Conservation (phyloP, 225 moss, liverwort and hornwort species). For the Pseudisothecium myosuroides region DNA sequence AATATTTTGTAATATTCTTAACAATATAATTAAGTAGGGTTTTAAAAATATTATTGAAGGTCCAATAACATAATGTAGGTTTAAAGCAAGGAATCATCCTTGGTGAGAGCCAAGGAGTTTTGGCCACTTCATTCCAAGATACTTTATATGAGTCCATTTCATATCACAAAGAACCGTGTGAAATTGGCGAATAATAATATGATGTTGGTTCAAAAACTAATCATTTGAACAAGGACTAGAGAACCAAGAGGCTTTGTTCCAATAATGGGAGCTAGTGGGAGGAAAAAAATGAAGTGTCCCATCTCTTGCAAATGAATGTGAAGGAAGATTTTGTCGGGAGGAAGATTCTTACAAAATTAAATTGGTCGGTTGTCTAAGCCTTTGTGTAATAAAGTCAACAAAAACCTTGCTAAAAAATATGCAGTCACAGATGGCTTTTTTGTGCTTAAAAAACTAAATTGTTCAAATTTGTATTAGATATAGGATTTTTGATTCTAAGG, state of each 20-base stretch:
- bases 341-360: not conserved
- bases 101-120: too few species aligned
- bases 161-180: not conserved
- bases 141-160: too few species aligned
- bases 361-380: accelerated
- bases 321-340: not conserved
- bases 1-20: not conserved
- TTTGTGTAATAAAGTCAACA: not conserved
- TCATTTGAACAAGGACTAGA: not conserved
- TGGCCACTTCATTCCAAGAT: too few species aligned
- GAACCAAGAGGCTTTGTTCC: not conserved
- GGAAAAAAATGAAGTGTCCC: not conserved
- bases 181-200: not conserved
- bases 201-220: not conserved
- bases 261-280: not conserved
- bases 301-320: not conserved
- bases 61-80: too few species aligned
- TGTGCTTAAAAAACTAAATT: too few species aligned
- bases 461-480: too few species aligned
- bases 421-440: accelerated
- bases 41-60: not conserved
- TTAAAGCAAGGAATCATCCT: too few species aligned
- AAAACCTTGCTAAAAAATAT: too few species aligned
- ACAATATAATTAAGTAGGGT: not conserved
- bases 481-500: not conserved